These are phyloP conservation scores for Sphaerobolus stellatus DNA, from an alignment of 1,284 basidiomycete genomes.

Conservation along the genomic window DNA sequence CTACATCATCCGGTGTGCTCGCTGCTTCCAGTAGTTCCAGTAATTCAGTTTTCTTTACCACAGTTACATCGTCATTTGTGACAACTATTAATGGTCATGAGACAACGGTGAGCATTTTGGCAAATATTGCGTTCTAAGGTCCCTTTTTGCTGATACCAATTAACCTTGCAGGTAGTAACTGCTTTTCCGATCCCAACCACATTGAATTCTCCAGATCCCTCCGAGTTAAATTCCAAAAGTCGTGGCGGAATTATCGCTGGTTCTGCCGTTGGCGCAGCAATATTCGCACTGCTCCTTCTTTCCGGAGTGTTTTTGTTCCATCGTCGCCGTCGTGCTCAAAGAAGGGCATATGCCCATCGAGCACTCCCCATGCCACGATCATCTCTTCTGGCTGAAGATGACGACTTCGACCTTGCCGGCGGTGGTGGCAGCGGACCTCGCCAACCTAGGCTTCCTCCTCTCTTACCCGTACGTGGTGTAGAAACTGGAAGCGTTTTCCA, in stretches of 20 bases:
- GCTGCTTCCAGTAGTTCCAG: not conserved
- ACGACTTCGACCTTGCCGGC: not conserved
- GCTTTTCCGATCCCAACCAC: not conserved
- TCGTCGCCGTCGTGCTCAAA: not conserved
- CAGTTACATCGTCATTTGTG: not conserved
- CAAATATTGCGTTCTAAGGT: not conserved
- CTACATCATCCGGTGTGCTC: not conserved
- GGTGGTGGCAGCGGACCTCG: not conserved
- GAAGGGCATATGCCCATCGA: not conserved
- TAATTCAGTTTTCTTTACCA: not conserved
- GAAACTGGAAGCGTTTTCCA: constrained; percentile 51
- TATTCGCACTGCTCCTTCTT: not conserved
- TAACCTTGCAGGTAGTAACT: not conserved
- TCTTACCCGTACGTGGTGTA: constrained; percentile 41
- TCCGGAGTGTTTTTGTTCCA: not conserved
- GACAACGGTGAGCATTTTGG: not conserved
- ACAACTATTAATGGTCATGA: not conserved
- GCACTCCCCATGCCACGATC: not conserved
- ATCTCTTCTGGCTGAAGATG: not conserved
- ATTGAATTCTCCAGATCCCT: not conserved
- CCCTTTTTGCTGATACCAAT: not conserved
- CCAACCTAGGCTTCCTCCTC: constrained; percentile 26
- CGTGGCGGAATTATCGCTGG: not conserved
- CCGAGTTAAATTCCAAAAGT: not conserved
- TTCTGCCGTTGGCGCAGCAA: not conserved